These are phyloP conservation scores for Carex arenaria DNA, from an alignment of 202 grass and related monocot genomes.

Conservation along the genomic window DNA sequence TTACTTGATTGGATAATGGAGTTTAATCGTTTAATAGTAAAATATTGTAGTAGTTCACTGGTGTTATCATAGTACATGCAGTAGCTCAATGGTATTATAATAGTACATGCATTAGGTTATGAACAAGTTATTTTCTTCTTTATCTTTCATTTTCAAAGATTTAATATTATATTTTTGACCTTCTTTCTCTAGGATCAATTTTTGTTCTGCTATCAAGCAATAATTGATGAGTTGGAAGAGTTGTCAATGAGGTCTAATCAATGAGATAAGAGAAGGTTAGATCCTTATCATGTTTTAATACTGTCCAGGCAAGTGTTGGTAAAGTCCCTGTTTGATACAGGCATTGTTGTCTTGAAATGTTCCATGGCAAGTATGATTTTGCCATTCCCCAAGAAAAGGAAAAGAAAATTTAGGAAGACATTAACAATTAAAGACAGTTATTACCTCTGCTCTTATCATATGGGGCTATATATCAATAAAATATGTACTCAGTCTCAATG, in stretches of 20 bases:
- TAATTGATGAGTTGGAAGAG: slow-evolving; percentile 57
- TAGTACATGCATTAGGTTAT: neutral
- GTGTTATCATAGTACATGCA: neutral
- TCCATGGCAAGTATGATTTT: neutral
- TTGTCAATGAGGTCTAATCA: slow-evolving; percentile 32
- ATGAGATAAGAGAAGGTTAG: slow-evolving; percentile 15
- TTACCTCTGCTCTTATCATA: neutral
- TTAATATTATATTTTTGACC: slow-evolving; percentile 11
- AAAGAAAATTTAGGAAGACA: neutral
- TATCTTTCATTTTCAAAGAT: neutral
- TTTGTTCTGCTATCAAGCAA: slow-evolving; percentile 60
- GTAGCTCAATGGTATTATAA: too few species aligned
- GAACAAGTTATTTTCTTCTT: neutral
- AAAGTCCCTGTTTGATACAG: neutral
- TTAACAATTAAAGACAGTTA: neutral
- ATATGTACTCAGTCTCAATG: neutral
- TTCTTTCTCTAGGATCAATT: slow-evolving; percentile 65
- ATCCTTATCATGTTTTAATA: neutral
- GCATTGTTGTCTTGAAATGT: neutral
- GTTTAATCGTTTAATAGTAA: neutral
- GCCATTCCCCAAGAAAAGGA: neutral
- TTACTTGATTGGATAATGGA: neutral
- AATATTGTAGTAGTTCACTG: neutral
- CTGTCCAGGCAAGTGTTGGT: neutral
- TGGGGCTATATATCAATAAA: neutral